Conservation (phyloP, 108 stramenopile species). For the Pseudonitzschia multiseries region DNA sequence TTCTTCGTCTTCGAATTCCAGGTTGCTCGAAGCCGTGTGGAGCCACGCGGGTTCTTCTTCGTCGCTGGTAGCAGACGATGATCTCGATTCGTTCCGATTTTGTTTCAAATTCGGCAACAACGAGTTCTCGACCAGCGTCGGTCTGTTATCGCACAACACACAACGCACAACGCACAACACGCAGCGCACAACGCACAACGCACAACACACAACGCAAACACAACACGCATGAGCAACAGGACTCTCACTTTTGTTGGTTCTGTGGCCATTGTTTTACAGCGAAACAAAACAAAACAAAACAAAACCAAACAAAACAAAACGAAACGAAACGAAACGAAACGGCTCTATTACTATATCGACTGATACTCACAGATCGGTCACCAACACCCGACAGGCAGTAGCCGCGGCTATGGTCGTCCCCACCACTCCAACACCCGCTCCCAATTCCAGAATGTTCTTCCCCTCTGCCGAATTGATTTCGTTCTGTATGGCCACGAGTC, state of each 20-base stretch:
- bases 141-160: background rate
- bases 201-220: no score
- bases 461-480: background rate
- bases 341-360: background rate
- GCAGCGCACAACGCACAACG: no score
- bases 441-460: conserved; percentile 49
- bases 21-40: conserved; percentile 28
- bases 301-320: no score
- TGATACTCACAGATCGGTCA: conserved; percentile 53
- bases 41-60: conserved; percentile 21
- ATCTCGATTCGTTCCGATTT: conserved; percentile 29
- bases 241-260: no score
- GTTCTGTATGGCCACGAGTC: conserved; percentile 21
- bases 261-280: no score
- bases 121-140: conserved; percentile 62
- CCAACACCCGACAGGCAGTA: conserved; percentile 47
- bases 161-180: no score
- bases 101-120: conserved; percentile 45
- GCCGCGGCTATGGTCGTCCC: conserved; percentile 49
- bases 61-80: no score
- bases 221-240: no score
- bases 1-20: conserved; percentile 14
- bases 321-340: background rate
- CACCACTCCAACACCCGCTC: conserved; percentile 65
- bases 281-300: no score